Evolutionary conservation across 192 early-diverging fungal genomes (phyloP).

Genomic region (Podila verticillata): DNA sequence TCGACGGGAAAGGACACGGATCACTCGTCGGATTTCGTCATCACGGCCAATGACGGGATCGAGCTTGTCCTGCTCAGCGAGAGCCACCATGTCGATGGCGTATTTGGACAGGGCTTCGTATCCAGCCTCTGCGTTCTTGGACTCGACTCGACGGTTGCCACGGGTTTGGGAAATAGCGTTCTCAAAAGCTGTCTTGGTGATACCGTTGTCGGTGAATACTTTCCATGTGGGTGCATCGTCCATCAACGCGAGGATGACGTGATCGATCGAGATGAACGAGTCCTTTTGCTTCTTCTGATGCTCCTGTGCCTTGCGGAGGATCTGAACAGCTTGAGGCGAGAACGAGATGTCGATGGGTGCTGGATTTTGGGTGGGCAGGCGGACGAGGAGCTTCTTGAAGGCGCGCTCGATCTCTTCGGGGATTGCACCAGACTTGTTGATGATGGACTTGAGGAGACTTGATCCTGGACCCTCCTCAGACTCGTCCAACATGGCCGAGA

Average conservation of each 20-base stretch:
- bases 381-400: conserved; percentile 81
- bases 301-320: conserved; percentile 81
- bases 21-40: conserved; percentile 94
- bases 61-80: conserved; percentile 89
- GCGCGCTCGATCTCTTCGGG: conserved; percentile 77
- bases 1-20: conserved; percentile 89
- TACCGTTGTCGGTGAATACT: conserved; percentile 73
- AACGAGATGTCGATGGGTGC: conserved; percentile 81
- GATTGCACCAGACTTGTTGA: conserved; percentile 89
- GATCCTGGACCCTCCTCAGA: conserved; percentile 78
- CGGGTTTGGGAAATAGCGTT: conserved; percentile 78
- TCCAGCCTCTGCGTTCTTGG: conserved; percentile 83
- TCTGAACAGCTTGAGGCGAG: conserved; percentile 64
- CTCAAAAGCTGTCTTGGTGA: conserved; percentile 77
- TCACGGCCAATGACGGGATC: conserved; percentile 98
- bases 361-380: conserved; percentile 86
- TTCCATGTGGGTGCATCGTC: conserved; percentile 72
- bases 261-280: conserved; percentile 88
- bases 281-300: conserved; percentile 90
- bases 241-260: conserved; percentile 84
- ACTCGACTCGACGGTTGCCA: conserved; percentile 87
- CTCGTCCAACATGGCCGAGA: conserved; percentile 82
- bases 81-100: conserved; percentile 85
- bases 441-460: conserved; percentile 79
- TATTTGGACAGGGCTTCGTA: conserved; percentile 97